Base-by-base conservation (phyloP, 371 early-diverging fungal species). In the Haplosporangium sp. region DNA sequence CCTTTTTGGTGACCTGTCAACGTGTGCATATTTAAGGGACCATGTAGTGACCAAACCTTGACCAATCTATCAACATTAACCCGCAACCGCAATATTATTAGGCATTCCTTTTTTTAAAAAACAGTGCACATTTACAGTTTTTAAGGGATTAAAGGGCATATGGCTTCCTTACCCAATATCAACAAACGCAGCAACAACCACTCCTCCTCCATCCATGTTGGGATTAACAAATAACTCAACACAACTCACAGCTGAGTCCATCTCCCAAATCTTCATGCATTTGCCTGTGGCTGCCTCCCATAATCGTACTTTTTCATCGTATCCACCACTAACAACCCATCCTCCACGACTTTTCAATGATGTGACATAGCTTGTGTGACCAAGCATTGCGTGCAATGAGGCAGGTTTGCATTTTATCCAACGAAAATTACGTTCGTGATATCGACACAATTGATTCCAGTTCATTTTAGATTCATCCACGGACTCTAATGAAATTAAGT, bases 261-360 rank as follows among this genome's bases (percentile, higher is more conserved):
- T 61, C 48, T 79, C 71, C 79, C 79, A 79, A 11, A 71, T 74
- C 64, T 70, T 74, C 45, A 61, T 53, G 27, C 79, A 74, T 39
- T 57, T 74, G 19, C 74, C 79, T 2, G 74, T 63, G 38, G 74
- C 57, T 8, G 79, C 61, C 53, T 79, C 79, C 74, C 79, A 79
- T 3, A 79, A 68, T 7, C 79, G 71, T 15, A 79, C 74, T 45
- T 71, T 74, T 47, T 79, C 79, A 50, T 79, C 79, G 45, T 79
- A 79, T 20, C 79, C 74, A 40, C 79, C 79, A 11, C 71, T 79
- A 42, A 79, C 58, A 35, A 79, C 74, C 79, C 79, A 79, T 8
- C 53, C 68, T 35, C 65, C 74, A 3, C 74, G 74, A 11, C 64
- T 62, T 65, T 71, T 74, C 6, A 79, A 13, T 11, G 79, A 79